Conservation (phyloP, 176 grass and related monocot genomes). For the Guadua angustifolia region DNA sequence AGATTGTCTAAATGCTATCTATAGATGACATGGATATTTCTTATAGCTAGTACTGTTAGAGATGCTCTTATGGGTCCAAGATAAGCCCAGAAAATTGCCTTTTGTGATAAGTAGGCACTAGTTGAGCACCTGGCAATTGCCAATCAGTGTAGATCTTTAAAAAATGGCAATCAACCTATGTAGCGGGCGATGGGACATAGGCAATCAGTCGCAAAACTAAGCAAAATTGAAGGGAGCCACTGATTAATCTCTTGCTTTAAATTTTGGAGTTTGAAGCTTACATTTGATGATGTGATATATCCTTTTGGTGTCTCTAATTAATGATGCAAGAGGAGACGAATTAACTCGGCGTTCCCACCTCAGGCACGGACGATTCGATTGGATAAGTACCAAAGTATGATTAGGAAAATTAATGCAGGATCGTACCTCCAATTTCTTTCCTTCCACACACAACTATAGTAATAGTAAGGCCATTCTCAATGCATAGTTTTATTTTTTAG, state of each 20-base stretch:
- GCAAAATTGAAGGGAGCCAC: background rate
- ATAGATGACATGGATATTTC: too few species aligned
- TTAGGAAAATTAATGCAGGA: background rate
- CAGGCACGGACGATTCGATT: background rate
- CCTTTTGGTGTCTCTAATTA: background rate
- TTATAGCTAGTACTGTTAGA: too few species aligned
- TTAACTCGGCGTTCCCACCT: background rate
- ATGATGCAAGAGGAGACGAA: background rate
- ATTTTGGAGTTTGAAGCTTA: background rate
- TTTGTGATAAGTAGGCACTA: background rate
- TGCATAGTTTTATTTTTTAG: too few species aligned
- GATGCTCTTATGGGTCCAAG: background rate
- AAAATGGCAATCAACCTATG: background rate
- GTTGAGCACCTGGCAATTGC: background rate
- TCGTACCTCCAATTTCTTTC: background rate
- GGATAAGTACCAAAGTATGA: background rate
- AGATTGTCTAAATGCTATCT: too few species aligned
- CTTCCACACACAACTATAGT: too few species aligned
- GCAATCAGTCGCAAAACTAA: background rate
- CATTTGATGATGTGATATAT: background rate
- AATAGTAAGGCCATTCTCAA: too few species aligned
- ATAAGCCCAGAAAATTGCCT: background rate
- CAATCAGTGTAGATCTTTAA: background rate
- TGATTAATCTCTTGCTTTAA: background rate
- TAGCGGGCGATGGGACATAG: background rate